These are phyloP conservation scores for Aspergillus ibericus DNA, from an alignment of 2,329 filamentous ascomycete genomes.

Conservation along the genomic window DNA sequence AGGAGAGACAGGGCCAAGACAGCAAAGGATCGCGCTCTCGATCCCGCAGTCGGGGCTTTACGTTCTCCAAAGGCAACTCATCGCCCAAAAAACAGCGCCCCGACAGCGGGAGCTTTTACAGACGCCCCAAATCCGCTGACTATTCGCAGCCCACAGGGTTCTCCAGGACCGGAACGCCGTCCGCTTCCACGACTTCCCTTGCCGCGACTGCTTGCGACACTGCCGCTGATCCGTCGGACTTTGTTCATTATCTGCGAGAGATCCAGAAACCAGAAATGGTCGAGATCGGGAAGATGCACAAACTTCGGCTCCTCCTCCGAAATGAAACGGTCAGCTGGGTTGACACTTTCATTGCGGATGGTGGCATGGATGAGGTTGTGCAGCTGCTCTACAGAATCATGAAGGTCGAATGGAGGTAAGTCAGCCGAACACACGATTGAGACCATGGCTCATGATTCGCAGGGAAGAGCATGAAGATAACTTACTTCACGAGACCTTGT, in stretches of 20 bases:
- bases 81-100: constrained; percentile 76
- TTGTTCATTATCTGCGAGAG: constrained; percentile 80
- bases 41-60: constrained; percentile 75
- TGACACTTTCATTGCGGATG: constrained; percentile 82
- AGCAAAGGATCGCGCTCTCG: constrained; percentile 47
- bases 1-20: constrained; percentile 44
- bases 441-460: constrained; percentile 26
- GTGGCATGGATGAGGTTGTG: constrained; percentile 90
- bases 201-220: constrained; percentile 69
- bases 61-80: constrained; percentile 67
- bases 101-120: constrained; percentile 64
- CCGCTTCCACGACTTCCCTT: constrained; percentile 53
- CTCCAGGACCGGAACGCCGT: constrained; percentile 55
- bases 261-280: constrained; percentile 77
- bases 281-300: constrained; percentile 94
- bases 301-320: constrained; percentile 80
- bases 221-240: constrained; percentile 74
- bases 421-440: background rate
- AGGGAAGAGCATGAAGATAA: constrained; percentile 96
- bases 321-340: constrained; percentile 98
- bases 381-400: constrained; percentile 85
- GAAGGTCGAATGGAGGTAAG: constrained; percentile 91
- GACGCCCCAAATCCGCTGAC: constrained; percentile 71
- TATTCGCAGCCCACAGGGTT: constrained; percentile 62
- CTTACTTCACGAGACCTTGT: constrained; percentile 83